These are phyloP conservation scores for Forsythia suspensa DNA, from an alignment of 257 asterid species.

Conservation along the genomic window DNA sequence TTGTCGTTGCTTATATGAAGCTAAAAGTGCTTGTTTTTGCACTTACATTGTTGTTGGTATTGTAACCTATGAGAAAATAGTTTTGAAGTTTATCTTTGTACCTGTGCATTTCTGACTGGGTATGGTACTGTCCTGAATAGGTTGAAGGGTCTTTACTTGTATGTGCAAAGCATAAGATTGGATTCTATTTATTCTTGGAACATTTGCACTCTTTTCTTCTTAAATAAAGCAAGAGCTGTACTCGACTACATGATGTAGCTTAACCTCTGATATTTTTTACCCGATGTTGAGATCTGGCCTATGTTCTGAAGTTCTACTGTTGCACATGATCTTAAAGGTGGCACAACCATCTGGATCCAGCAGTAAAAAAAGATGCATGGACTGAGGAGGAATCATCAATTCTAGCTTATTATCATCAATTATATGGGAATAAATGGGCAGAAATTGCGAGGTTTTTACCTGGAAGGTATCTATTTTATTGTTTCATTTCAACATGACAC, in stretches of 20 bases:
- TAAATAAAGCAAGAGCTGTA: background rate
- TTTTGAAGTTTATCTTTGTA: background rate
- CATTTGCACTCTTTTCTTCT: background rate
- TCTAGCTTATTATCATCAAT: slow-evolving; percentile 51
- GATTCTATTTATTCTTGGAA: background rate
- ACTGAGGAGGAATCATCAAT: slow-evolving; percentile 60
- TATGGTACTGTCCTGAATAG: background rate
- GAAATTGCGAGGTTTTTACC: slow-evolving; percentile 76
- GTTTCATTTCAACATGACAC: slow-evolving; percentile 9
- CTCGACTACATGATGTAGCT: background rate
- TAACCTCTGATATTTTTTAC: background rate
- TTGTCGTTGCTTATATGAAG: background rate
- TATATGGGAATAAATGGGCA: slow-evolving; percentile 81
- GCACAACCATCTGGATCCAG: slow-evolving; percentile 86
- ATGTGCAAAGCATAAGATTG: background rate
- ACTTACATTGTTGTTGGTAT: background rate
- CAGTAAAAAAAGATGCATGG: slow-evolving; percentile 75
- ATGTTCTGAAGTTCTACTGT: slow-evolving; percentile 15
- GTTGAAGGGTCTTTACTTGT: background rate
- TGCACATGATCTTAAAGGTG: slow-evolving; percentile 51
- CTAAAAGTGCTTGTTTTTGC: slow-evolving; percentile 1
- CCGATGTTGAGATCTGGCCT: background rate
- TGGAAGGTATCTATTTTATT: slow-evolving; percentile 61
- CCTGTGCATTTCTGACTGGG: too few species aligned
- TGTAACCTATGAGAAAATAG: slow-evolving; percentile 1